Evolutionary conservation across 768 basidiomycete species (phyloP), one percentile per base, ranked within the genome.

Genomic region (Tricholoma saponaceum): DNA sequence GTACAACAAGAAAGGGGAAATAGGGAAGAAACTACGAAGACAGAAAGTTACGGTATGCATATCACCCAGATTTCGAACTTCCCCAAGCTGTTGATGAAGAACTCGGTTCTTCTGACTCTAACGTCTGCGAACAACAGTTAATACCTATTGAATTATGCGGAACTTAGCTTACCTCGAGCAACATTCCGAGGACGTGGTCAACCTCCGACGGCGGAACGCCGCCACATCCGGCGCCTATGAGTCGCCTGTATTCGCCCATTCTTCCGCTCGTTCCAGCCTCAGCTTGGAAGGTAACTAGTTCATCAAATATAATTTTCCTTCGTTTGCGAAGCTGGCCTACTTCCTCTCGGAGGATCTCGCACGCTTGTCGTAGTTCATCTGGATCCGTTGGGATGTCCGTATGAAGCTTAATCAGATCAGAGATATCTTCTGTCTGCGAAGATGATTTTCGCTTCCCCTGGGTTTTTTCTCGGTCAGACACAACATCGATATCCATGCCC

Each of bases 151-250:
- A 23, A 25, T 14, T 28, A 12, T 18, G 51, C 26, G 3, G 16
- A 37, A 37, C 2, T 23, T 9, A 23, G 66, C 81, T 52, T 61
- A 90, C 91, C 83, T 96, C 92, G 16, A 95, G 78, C 41, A 98
- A 73, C 79, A 90, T 89, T 23, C 84, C 85, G 58, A 97, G 78
- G 4, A 95, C 87, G 58, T 83, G 83, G 65, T 98, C 95, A 35
- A 98, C 90, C 60, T 98, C 95, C n/a, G 84, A 78, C 1, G 89
- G 84, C 2, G 88, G 83, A 28, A 95, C 82, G 0, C 92, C 90
- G 22, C 93, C 93, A 73, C 92, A 96, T 0, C 92, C 95, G 14
- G 92, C 87, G 30, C 89, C 88, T 64, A 99, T 95, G 52, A 99
- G 71, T 60, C 87, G 79, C 63, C 95, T 78, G 70, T 98, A 99